Evolutionary conservation across 2,329 filamentous ascomycete species (phyloP), one percentile per base, ranked within the genome.

Genomic region (Acephala macrosclerotiorum): DNA sequence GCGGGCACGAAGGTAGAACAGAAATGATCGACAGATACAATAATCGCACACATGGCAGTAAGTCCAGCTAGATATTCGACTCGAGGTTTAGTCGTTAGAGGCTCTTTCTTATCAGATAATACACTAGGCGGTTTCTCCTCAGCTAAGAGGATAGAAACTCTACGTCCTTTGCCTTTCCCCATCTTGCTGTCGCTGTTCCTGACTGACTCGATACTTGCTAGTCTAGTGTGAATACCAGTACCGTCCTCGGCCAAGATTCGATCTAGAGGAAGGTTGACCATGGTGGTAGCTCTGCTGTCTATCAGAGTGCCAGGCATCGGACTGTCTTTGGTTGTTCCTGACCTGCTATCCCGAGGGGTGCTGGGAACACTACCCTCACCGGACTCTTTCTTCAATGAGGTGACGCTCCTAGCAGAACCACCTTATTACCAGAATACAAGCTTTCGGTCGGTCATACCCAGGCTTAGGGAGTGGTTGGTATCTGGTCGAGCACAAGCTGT

Each of bases 31-130:
- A 80, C 64, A 1, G 81, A 82, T 9, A 84, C 81, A 29, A 81
- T 72, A 33, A 83, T 71, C 58, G 80, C 78, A 64, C 78, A 80
- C 5, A 83, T 60, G 0, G 80, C 80, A 12, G 82, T 79, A 4
- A 84, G 72, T 40, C 82, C 82, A 14, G 81, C 80, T 20, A 84
- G 74, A 70, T 83, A 79, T 67, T 83, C 81, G 47, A 83, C 77
- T 38, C 81, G 77, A 25, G 74, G 72, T 29, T 58, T 60, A n/a
- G 56, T n/a, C 11, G 33, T 26, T 18, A 58, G 12, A n/a, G 56
- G 56, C 25, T 66, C 42, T 33, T 62, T 36, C 25, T 51, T 29
- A 12, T 51, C 47, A 16, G 38, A 42, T 6, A 4, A 16, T n/a
- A 51, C 25, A 51, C 18, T 51, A 9, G 47, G 47, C 16, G 47